These are phyloP conservation scores for Ustilago sp. DNA, from an alignment of 1,284 basidiomycete genomes.

Conservation along the genomic window DNA sequence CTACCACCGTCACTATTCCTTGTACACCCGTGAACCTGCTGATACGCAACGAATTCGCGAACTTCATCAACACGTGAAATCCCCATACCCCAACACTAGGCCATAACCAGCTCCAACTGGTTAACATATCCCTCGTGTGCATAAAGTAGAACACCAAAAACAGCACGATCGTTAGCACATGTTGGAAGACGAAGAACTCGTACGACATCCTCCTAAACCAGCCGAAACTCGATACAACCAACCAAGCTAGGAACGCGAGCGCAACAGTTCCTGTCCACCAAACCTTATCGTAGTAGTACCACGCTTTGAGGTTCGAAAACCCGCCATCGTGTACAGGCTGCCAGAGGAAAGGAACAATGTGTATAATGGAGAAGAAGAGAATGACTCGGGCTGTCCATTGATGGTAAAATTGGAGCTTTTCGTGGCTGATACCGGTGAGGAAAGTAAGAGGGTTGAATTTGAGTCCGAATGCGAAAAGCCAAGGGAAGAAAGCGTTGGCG, in stretches of 20 bases:
- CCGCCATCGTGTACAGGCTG: conserved; percentile 59
- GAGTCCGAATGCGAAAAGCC: conserved; percentile 52
- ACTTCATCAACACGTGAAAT: conserved; percentile 51
- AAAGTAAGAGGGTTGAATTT: conserved; percentile 66
- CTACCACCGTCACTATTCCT: conserved; percentile 27
- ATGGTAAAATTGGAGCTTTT: conserved; percentile 66
- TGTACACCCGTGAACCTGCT: conserved; percentile 32
- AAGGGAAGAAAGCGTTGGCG: conserved; percentile 60
- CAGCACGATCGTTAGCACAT: conserved; percentile 51
- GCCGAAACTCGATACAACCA: conserved; percentile 50
- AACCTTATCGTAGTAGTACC: conserved; percentile 47
- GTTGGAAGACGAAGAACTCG: conserved; percentile 65
- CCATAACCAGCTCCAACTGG: conserved; percentile 51
- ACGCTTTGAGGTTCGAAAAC: conserved; percentile 36
- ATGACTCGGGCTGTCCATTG: conserved; percentile 61
- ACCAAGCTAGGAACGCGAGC: conserved; percentile 43
- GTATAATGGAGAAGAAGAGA: conserved; percentile 60
- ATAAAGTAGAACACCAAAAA: conserved; percentile 61
- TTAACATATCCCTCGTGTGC: conserved; percentile 50
- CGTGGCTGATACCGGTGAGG: conserved; percentile 60
- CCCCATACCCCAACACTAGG: conserved; percentile 44
- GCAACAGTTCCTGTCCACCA: conserved; percentile 61
- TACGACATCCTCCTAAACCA: conserved; percentile 58
- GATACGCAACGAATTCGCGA: conserved; percentile 36
- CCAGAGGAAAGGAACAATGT: conserved; percentile 62